Percentiles rank a stretch among this genome's conserved stretches.
Conservation (phyloP, 345 rosid genomes). For the Syzygium aromaticum region DNA sequence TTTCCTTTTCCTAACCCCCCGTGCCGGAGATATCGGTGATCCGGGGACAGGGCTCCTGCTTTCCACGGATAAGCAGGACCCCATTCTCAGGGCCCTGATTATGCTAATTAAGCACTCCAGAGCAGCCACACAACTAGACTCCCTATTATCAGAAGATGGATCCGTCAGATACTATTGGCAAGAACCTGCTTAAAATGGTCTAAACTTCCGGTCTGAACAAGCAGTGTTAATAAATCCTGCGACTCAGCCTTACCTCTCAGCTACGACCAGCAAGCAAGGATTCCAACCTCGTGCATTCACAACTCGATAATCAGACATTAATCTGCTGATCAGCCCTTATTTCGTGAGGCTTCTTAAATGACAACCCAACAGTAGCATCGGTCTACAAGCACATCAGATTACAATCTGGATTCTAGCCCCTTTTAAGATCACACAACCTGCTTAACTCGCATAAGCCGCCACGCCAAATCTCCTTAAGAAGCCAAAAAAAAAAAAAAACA, state of each 20-base stretch:
- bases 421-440: neutral
- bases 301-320: neutral
- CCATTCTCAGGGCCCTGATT: slow-evolving; percentile 99
- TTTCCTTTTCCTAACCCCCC: slow-evolving; percentile 62
- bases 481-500: neutral
- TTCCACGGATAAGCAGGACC: slow-evolving; percentile 97
- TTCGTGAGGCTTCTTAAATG: neutral
- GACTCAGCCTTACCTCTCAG: neutral
- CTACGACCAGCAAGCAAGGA: neutral
- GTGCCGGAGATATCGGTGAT: slow-evolving; percentile 67
- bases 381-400: neutral
- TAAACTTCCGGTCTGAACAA: neutral
- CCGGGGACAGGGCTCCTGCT: slow-evolving; percentile 85
- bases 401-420: neutral
- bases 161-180: slow-evolving; percentile 26
- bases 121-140: slow-evolving; percentile 57
- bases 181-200: slow-evolving; percentile 1
- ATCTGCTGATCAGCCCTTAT: neutral
- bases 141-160: slow-evolving; percentile 48
- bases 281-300: neutral
- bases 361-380: neutral
- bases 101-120: slow-evolving; percentile 92
- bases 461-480: neutral
- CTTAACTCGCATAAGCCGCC: neutral
- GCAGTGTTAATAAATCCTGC: neutral